phyloP scores from a whole-genome alignment of 192 early-diverging fungal genomes.

The Podila epicladia region DNA sequence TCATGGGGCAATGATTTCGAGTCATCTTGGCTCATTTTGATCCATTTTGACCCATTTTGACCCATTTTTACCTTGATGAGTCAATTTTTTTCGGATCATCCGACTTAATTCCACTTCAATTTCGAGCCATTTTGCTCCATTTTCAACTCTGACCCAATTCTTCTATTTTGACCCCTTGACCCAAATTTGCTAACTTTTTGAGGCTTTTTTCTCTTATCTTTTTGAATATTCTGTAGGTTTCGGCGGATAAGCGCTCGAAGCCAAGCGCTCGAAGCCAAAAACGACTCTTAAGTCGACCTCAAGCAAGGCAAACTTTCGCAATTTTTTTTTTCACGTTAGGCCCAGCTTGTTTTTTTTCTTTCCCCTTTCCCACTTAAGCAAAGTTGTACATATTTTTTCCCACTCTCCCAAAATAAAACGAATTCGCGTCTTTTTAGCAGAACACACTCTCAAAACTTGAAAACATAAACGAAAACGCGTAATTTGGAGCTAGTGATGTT shows the following conservation, averaged over 20 bases:
- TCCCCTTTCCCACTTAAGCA: background rate
- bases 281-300: background rate
- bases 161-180: background rate
- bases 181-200: background rate
- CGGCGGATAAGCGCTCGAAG: background rate
- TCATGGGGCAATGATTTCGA: background rate
- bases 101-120: background rate
- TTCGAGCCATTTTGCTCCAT: background rate
- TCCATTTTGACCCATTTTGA: background rate
- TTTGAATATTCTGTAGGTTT: background rate
- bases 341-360: background rate
- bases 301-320: background rate
- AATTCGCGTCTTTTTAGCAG: background rate
- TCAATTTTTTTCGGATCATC: background rate
- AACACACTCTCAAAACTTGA: background rate
- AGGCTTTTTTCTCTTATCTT: background rate
- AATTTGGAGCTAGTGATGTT: too few species aligned
- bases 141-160: background rate
- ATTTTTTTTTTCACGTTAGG: background rate
- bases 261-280: too few species aligned
- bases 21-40: constrained; percentile 1
- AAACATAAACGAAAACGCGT: constrained; percentile 1
- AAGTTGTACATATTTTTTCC: constrained; percentile 1
- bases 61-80: background rate
- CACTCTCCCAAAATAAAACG: background rate